phyloP scores from a whole-genome alignment of 208 protist species.

The Trypanosoma boissoni region DNA sequence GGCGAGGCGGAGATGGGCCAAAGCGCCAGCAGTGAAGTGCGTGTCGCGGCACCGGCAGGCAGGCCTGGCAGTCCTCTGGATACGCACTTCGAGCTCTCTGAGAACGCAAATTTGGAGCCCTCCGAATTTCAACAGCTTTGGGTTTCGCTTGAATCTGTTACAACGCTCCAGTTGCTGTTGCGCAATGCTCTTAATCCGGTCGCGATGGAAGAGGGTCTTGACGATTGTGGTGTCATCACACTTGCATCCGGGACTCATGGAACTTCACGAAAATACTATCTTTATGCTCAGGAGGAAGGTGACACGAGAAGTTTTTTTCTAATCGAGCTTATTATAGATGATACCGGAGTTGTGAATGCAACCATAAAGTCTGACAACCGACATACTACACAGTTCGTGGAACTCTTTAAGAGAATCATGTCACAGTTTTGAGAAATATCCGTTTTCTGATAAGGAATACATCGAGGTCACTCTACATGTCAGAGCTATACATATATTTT shows the following conservation, averaged over 20 bases:
- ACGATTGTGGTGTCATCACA: slow-evolving; percentile 41
- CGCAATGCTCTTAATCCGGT: slow-evolving; percentile 12
- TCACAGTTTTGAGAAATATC: slow-evolving; percentile 11
- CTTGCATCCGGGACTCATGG: slow-evolving; percentile 49
- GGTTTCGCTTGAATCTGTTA: slow-evolving; percentile 8
- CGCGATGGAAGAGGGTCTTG: slow-evolving; percentile 35
- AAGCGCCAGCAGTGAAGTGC: slow-evolving; percentile 9
- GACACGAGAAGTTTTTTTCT: slow-evolving; percentile 28
- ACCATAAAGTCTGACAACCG: slow-evolving; percentile 39
- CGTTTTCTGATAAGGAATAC: background rate
- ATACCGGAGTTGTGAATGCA: slow-evolving; percentile 23
- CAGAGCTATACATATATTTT: no score
- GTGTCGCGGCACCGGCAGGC: background rate
- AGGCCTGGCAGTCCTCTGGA: background rate
- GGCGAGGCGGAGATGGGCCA: slow-evolving; percentile 16
- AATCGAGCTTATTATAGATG: slow-evolving; percentile 32
- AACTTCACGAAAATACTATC: slow-evolving; percentile 35
- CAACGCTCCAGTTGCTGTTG: slow-evolving; percentile 19
- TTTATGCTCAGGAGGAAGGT: slow-evolving; percentile 41
- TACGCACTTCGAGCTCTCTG: slow-evolving; percentile 25
- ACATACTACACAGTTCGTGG: slow-evolving; percentile 14
- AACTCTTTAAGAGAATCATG: slow-evolving; percentile 19
- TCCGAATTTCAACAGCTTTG: slow-evolving; percentile 44
- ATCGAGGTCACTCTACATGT: no score
- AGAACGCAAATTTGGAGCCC: slow-evolving; percentile 36